phyloP scores from a whole-genome alignment of 768 basidiomycete species.

The Tylopilus felleus region DNA sequence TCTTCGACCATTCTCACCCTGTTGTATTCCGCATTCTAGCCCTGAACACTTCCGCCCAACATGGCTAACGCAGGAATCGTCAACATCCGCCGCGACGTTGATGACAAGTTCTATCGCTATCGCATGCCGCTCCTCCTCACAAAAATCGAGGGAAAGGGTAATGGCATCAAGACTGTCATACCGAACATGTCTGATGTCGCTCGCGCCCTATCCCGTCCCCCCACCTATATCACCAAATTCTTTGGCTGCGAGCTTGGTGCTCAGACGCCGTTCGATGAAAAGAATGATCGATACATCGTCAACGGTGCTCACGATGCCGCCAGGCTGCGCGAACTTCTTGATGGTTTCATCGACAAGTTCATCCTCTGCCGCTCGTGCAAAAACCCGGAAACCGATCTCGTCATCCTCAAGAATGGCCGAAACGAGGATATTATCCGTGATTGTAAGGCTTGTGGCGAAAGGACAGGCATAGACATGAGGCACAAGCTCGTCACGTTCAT shows the following conservation, averaged over 20 bases:
- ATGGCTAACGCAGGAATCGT: conserved; percentile 83
- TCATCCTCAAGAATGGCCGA: conserved; percentile 80
- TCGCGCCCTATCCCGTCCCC: conserved; percentile 89
- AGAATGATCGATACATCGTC: conserved; percentile 97
- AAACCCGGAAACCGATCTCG: conserved; percentile 96
- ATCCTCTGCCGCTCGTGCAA: conserved; percentile 97
- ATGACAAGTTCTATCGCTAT: conserved; percentile 96
- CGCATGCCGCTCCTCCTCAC: conserved; percentile 94
- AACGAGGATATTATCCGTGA: conserved; percentile 88
- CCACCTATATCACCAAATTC: conserved; percentile 97
- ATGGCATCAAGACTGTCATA: conserved; percentile 98
- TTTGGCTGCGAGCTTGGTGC: conserved; percentile 99
- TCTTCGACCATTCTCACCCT: background rate
- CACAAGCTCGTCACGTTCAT: conserved; percentile 97
- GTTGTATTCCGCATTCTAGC: conserved; percentile 36
- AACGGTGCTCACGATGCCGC: conserved; percentile 93
- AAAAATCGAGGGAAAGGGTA: conserved; percentile 98
- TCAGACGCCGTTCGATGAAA: conserved; percentile 94
- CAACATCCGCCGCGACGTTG: conserved; percentile 94
- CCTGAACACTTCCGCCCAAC: conserved; percentile 60
- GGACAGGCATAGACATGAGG: conserved; percentile 90
- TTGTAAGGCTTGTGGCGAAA: conserved; percentile 97
- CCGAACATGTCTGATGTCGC: conserved; percentile 99
- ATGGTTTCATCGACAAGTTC: conserved; percentile 97
- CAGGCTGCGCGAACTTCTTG: conserved; percentile 92